Evolutionary conservation across 2,329 filamentous ascomycete species (phyloP).

Genomic region (Ophiosphaerella korrae): DNA sequence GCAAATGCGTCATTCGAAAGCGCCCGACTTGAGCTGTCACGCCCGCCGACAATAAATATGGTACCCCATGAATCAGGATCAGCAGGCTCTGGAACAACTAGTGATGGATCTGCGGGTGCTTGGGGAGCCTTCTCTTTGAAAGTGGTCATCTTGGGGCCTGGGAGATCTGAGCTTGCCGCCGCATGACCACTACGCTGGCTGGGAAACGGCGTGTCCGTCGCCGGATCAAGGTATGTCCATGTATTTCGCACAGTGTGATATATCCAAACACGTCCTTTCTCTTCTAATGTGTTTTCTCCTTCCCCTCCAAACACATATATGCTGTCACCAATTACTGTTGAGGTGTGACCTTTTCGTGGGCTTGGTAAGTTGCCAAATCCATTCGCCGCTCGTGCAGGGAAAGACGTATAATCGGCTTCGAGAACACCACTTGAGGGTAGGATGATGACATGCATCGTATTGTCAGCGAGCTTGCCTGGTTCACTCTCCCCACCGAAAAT

Average conservation of each 20-base stretch:
- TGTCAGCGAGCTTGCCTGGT: constrained; percentile 51
- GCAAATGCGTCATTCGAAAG: constrained; percentile 56
- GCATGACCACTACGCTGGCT: constrained; percentile 44
- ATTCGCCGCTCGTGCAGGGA: constrained; percentile 37
- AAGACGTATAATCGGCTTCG: constrained; percentile 49
- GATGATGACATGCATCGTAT: constrained; percentile 59
- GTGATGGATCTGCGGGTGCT: constrained; percentile 48
- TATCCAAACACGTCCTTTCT: constrained; percentile 52
- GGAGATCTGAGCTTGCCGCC: constrained; percentile 47
- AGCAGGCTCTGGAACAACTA: constrained; percentile 49
- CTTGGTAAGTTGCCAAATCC: constrained; percentile 44
- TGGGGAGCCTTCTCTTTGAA: constrained; percentile 45
- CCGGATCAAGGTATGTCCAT: constrained; percentile 50
- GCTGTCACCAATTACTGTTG: constrained; percentile 49
- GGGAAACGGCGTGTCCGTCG: constrained; percentile 29
- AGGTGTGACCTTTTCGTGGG: constrained; percentile 49
- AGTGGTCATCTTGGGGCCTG: constrained; percentile 40
- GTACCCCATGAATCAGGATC: constrained; percentile 53
- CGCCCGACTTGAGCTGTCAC: constrained; percentile 20
- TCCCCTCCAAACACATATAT: constrained; percentile 55
- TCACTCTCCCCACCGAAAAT: constrained; percentile 59
- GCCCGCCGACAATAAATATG: constrained; percentile 58
- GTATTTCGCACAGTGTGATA: constrained; percentile 49
- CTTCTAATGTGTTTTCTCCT: constrained; percentile 27
- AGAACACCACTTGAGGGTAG: constrained; percentile 54